Evolutionary conservation across 1,284 basidiomycete genomes (phyloP), one percentile per base, ranked within the genome.

Genomic region (Dichomitus squalens): DNA sequence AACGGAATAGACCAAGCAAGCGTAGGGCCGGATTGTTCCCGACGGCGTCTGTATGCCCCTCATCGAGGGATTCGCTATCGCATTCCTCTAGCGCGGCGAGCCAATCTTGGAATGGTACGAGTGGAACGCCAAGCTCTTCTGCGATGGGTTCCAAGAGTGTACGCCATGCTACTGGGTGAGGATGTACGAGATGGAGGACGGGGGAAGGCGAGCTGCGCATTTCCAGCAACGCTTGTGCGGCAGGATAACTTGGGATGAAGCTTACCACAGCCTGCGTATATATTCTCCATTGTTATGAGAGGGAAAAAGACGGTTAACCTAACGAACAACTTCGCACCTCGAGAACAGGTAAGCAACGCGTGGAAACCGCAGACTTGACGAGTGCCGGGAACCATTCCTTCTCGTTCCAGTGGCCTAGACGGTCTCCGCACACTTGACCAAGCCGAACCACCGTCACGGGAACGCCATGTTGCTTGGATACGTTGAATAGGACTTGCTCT

Each of bases 331-430:
- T 41, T 40, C 67, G 64, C 20, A 53, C 52, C 23, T 57, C 31
- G 8, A 58, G 50, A 33, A 59, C 49, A 1, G 73, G 73, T 4
- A 77, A 57, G 6, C 48, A 66, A 2, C 66, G 64, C 1, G 73
- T 60, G 8, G 61, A 56, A 0, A 66, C 29, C 12, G 66, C 66
- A 0, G 72, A 73, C 50, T 74, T 70, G 18, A 80, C 68, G 1
- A 81, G 65, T 35, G 71, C 67, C 1, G 79, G 79, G 6, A 79
- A 65, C 79, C 79, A 81, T 49, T 82, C 79, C 12, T 64, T 69
- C 31, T 68, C 63, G 27, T 73, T 75, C 79, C 80, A 81, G 11
- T 66, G 68, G 1, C 79, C 80, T 49, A 69, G 73, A 3, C 58
- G 52, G 5, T 64, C 59, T 1, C 79, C 77, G 36, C 71, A 71